Percentiles rank a stretch among this genome's conserved stretches.
Conservation (phyloP, 1,284 basidiomycete genomes). For the Pulchroboletus neoregius region DNA sequence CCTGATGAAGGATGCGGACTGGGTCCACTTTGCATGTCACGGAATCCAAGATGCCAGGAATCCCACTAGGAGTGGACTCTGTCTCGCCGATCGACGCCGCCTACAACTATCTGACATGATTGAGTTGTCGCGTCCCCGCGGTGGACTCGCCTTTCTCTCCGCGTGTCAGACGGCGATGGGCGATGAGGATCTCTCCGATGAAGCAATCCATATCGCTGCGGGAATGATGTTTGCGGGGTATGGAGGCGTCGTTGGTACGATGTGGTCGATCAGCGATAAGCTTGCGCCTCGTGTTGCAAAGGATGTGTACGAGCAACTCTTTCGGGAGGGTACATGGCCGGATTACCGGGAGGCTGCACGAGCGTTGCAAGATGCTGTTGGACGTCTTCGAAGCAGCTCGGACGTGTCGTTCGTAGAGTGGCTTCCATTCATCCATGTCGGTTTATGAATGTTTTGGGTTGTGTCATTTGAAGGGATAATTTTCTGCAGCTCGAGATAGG, state of each 20-base stretch:
- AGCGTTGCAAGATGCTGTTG: slow-evolving; percentile 10
- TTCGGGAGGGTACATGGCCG: neutral
- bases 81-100: slow-evolving; percentile 5
- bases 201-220: slow-evolving; percentile 10
- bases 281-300: slow-evolving; percentile 11
- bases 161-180: slow-evolving; percentile 16
- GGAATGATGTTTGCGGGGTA: slow-evolving; percentile 15
- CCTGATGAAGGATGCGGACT: slow-evolving; percentile 6
- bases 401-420: slow-evolving; percentile 6
- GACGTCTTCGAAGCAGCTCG: slow-evolving; percentile 1
- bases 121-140: slow-evolving; percentile 7
- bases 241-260: slow-evolving; percentile 8
- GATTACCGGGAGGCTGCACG: slow-evolving; percentile 1
- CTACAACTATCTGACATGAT: slow-evolving; percentile 13
- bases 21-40: slow-evolving; percentile 15
- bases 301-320: slow-evolving; percentile 10
- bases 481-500: too few relatives aligned
- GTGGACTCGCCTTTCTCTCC: slow-evolving; percentile 13
- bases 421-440: slow-evolving; percentile 16
- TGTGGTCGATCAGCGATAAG: slow-evolving; percentile 17
- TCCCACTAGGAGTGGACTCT: slow-evolving; percentile 9
- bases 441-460: neutral
- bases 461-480: too few relatives aligned
- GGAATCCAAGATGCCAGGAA: slow-evolving; percentile 7
- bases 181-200: slow-evolving; percentile 9